These are phyloP conservation scores for Geosmithia morbida DNA, from an alignment of 2,329 filamentous ascomycete genomes.

Conservation along the genomic window DNA sequence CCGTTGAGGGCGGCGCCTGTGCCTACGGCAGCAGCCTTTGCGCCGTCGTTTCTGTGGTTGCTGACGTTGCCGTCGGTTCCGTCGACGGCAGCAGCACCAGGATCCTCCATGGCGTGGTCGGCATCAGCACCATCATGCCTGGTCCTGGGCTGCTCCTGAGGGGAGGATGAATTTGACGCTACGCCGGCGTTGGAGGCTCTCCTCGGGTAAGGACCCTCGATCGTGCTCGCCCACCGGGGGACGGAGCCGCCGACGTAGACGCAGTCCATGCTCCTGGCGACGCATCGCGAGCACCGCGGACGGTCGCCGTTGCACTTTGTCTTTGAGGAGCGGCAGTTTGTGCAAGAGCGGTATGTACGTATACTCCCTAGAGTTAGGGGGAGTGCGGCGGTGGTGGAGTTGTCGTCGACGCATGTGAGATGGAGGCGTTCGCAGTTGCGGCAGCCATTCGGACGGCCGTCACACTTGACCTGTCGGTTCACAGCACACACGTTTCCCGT, in stretches of 20 bases:
- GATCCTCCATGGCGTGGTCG: too few relatives aligned
- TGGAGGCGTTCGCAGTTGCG: slow-evolving; percentile 26
- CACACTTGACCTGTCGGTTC: slow-evolving; percentile 23
- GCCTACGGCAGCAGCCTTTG: too few relatives aligned
- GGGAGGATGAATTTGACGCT: too few relatives aligned
- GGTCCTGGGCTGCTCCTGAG: too few relatives aligned
- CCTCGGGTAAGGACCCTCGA: background rate
- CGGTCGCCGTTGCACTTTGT: slow-evolving; percentile 26
- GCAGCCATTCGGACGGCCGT: slow-evolving; percentile 24
- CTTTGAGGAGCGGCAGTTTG: slow-evolving; percentile 23
- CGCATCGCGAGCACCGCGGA: slow-evolving; percentile 21
- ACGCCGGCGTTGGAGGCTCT: too few relatives aligned
- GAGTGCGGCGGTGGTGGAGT: background rate
- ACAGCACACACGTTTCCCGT: too few relatives aligned
- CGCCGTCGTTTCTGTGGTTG: too few relatives aligned
- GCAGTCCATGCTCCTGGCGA: slow-evolving; percentile 17
- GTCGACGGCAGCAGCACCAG: too few relatives aligned
- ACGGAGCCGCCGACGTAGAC: slow-evolving; percentile 20
- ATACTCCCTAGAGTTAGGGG: slow-evolving; percentile 16
- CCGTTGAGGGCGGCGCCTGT: too few relatives aligned
- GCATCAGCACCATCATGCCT: too few relatives aligned
- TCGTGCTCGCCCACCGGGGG: slow-evolving; percentile 1
- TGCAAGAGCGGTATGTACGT: slow-evolving; percentile 24
- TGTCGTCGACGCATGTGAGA: slow-evolving; percentile 22
- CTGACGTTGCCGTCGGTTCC: too few relatives aligned